Percentiles rank a stretch among this genome's conserved stretches.
These are phyloP conservation scores for Chaetomium strumarium DNA, from an alignment of 2,329 filamentous ascomycete species.

Conservation along the genomic window DNA sequence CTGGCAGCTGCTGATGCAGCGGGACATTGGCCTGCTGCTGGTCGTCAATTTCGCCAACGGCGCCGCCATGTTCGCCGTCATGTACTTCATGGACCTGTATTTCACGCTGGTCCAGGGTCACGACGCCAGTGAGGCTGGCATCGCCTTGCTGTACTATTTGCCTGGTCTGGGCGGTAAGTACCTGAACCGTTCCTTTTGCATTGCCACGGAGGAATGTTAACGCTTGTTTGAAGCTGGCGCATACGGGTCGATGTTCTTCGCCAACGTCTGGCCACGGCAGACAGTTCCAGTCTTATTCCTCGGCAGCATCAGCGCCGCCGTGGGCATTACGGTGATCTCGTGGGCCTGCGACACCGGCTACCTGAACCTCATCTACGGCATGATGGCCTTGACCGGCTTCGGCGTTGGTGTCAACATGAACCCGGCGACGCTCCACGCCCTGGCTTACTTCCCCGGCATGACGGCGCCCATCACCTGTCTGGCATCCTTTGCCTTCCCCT, in stretches of 20 bases:
- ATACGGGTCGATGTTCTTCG: conserved; percentile 51
- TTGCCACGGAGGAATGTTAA: neutral
- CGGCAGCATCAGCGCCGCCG: conserved; percentile 50
- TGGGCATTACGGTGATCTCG: conserved; percentile 53
- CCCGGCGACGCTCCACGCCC: conserved; percentile 54
- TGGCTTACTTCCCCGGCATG: conserved; percentile 53
- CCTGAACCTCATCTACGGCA: conserved; percentile 51
- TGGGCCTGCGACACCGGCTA: conserved; percentile 49
- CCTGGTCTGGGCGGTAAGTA: conserved; percentile 54
- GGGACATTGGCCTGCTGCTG: conserved; percentile 56
- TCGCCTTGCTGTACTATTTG: conserved; percentile 57
- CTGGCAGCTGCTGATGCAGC: conserved; percentile 49
- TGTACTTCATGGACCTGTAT: conserved; percentile 65
- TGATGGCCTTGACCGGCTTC: conserved; percentile 58
- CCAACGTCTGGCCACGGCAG: conserved; percentile 56
- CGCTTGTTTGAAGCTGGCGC: conserved; percentile 41
- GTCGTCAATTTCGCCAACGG: conserved; percentile 57
- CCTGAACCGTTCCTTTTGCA: neutral
- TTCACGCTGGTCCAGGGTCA: conserved; percentile 57
- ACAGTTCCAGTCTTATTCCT: conserved; percentile 55
- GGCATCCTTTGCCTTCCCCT: conserved; percentile 52
- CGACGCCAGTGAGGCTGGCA: conserved; percentile 42
- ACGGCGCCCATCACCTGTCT: conserved; percentile 56
- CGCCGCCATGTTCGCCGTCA: conserved; percentile 45
- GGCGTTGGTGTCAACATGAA: conserved; percentile 62